A percentile compares a stretch with the other conserved stretches of the same genome.
Conservation (phyloP, 805 yeast species). For the Candida krabiensis region DNA sequence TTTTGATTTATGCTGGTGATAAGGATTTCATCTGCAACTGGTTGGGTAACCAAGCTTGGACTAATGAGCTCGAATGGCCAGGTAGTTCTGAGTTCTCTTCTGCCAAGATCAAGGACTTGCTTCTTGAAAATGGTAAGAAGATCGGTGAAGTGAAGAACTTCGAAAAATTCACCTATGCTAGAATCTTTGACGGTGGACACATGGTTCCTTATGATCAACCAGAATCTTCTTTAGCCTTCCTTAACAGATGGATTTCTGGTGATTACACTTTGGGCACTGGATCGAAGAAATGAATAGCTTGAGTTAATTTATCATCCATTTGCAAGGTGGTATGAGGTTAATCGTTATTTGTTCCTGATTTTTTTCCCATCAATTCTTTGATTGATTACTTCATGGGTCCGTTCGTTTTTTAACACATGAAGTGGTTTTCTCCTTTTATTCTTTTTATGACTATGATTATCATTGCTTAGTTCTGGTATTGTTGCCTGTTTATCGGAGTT, state of each 20-base stretch:
- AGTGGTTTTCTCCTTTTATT: conserved; percentile 2
- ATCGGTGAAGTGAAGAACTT: conserved; percentile 77
- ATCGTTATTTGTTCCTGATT: background rate
- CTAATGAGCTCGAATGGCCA: conserved; percentile 66
- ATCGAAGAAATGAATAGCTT: conserved; percentile 17
- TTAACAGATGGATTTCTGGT: conserved; percentile 73
- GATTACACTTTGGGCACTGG: conserved; percentile 38
- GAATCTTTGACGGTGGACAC: conserved; percentile 84
- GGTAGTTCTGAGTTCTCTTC: conserved; percentile 34
- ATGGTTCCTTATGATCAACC: conserved; percentile 94
- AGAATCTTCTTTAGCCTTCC: conserved; percentile 63
- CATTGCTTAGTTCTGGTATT: too few species aligned
- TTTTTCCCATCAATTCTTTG: background rate
- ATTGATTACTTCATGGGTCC: background rate
- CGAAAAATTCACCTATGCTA: conserved; percentile 70
- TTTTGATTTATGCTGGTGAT: conserved; percentile 90
- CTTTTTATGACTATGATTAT: background rate
- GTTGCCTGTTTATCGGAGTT: too few species aligned
- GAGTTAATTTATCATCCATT: too few species aligned
- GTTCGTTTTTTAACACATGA: background rate
- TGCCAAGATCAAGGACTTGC: conserved; percentile 27
- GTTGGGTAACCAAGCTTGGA: conserved; percentile 88
- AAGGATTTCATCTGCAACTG: conserved; percentile 92
- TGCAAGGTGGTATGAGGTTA: too few species aligned
- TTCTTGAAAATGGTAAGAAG: conserved; percentile 35